These are phyloP conservation scores for Penicillium sp. DNA, from an alignment of 2,329 filamentous ascomycete species.

Conservation along the genomic window DNA sequence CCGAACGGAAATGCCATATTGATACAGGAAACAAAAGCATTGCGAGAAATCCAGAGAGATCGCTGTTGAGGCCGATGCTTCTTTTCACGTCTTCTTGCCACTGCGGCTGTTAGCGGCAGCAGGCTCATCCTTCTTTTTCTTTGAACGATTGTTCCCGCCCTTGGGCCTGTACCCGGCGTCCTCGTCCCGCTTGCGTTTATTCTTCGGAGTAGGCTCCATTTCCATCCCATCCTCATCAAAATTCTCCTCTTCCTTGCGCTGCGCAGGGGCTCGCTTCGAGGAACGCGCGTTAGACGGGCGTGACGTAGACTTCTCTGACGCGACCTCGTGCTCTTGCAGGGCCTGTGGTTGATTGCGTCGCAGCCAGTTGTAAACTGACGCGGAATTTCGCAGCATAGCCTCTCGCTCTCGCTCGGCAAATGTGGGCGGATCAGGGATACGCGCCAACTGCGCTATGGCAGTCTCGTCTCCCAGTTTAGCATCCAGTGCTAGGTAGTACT, in stretches of 20 bases:
- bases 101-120: constrained; percentile 37
- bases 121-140: constrained; percentile 49
- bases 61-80: neutral
- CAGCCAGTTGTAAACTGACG: constrained; percentile 95
- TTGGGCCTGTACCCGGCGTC: constrained; percentile 53
- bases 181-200: constrained; percentile 54
- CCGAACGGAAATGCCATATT: constrained; percentile 18
- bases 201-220: constrained; percentile 42
- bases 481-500: constrained; percentile 48
- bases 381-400: constrained; percentile 72
- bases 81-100: constrained; percentile 35
- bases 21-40: constrained; percentile 19
- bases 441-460: constrained; percentile 58
- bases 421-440: constrained; percentile 39
- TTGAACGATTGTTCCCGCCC: constrained; percentile 47
- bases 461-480: constrained; percentile 45
- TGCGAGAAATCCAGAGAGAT: neutral
- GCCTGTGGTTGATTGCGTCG: constrained; percentile 81
- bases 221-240: constrained; percentile 51
- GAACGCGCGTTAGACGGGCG: constrained; percentile 46
- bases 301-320: constrained; percentile 47
- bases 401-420: constrained; percentile 60
- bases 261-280: constrained; percentile 46
- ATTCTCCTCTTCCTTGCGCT: constrained; percentile 47
- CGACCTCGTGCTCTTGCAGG: constrained; percentile 70